Evolutionary conservation across 208 protist genomes (phyloP), one percentile per base, ranked within the genome.

Genomic region (Leishmania mexicana): DNA sequence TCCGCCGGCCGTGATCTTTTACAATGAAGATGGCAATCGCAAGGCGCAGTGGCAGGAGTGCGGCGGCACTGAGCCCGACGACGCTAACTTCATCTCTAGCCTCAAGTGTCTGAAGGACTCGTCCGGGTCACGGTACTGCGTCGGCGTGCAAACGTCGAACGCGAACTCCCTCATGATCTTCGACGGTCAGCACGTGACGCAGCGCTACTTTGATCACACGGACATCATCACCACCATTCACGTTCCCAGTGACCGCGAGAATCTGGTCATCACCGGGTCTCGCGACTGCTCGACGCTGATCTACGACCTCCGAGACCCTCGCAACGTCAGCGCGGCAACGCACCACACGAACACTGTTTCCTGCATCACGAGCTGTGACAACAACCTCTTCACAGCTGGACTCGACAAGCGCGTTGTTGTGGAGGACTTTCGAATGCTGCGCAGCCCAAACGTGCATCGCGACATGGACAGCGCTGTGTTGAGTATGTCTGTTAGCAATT

Each of bases 161-260:
- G 53, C 81, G 1, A 90, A 96, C 79, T 79, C 87, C 15, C 81
- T 96, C 58, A 80, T 92, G 47, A 38, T 96, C 13, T 97, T 95
- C 84, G 92, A 96, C 62, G 76, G 78, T n/a, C 89, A 86, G 31
- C 81, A 90, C 45, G 79, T 89, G 57, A 78, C 94, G 47, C 90
- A 94, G 68, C 92, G 94, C 60, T 95, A 96, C 85, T 87, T 78
- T 47, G 93, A 94, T 67, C 95, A 97, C 85, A 89, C 88, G 54
- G 95, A 97, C 80, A 92, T 97, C 75, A 92, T 97, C 65, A 95
- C 95, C 21, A 85, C 92, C 17, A 85, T 97, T 81, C 88, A 95
- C 76, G 87, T 94, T 10, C 90, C 93, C n/a, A 72, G 75, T 31
- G 92, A 96, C 54, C 84, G 88, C 47, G 90, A 95, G 28, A 90